Percentiles rank a stretch among this genome's conserved stretches.
Conservation (phyloP, 2,329 filamentous ascomycete genomes). For the Phaeosphaeriaceae sp. region DNA sequence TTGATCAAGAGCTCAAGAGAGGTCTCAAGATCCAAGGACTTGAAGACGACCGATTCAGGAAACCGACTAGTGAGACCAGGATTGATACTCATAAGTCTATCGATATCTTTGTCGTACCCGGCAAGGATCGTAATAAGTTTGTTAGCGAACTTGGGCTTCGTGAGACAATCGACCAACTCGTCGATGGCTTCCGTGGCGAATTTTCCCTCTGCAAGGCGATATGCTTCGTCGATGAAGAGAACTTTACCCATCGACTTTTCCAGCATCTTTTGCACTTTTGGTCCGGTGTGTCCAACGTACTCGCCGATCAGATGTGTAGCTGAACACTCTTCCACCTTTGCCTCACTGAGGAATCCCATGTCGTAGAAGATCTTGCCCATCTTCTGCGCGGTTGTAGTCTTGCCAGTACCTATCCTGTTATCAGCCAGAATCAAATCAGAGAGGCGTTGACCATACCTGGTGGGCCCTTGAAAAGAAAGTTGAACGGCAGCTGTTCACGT, state of each 20-base stretch:
- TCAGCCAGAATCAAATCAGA: conserved; percentile 3
- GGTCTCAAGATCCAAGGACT: conserved; percentile 38
- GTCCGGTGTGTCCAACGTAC: conserved; percentile 73
- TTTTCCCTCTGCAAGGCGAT: conserved; percentile 64
- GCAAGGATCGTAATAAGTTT: conserved; percentile 73
- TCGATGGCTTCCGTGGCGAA: conserved; percentile 66
- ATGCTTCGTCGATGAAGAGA: conserved; percentile 76
- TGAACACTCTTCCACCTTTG: conserved; percentile 70
- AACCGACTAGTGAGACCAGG: conserved; percentile 71
- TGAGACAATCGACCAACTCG: conserved; percentile 60
- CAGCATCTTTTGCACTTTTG: conserved; percentile 67
- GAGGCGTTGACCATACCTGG: conserved; percentile 57
- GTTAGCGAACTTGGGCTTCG: conserved; percentile 63
- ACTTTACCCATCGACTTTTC: conserved; percentile 70
- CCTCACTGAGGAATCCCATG: conserved; percentile 69
- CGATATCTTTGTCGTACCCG: conserved; percentile 72
- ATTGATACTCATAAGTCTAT: conserved; percentile 67
- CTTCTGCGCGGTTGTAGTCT: conserved; percentile 74
- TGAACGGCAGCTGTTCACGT: conserved; percentile 67
- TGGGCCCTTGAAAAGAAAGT: conserved; percentile 71
- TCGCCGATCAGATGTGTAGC: conserved; percentile 72
- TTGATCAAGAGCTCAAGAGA: conserved; percentile 50
- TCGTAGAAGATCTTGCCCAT: conserved; percentile 80
- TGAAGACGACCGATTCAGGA: conserved; percentile 66
- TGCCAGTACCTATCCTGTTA: conserved; percentile 65